phyloP scores from a whole-genome alignment of 116 monocot genomes.

The Thalassia testudinum region DNA sequence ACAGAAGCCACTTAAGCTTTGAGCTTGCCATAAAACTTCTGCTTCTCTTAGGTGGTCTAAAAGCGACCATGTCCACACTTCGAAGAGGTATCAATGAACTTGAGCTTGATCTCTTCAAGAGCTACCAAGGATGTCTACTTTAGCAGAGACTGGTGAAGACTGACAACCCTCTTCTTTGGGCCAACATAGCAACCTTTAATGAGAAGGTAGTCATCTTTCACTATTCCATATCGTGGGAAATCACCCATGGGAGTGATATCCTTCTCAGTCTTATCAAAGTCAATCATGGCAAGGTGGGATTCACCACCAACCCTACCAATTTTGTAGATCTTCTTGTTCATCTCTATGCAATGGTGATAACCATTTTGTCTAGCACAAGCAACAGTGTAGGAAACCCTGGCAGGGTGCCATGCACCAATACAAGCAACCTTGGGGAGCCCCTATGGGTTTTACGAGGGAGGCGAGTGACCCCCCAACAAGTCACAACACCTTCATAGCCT shows the following conservation, averaged over 20 bases:
- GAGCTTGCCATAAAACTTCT: constrained; percentile 18
- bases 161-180: constrained; percentile 22
- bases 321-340: constrained; percentile 19
- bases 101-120: constrained; percentile 23
- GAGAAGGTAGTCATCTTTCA: constrained; percentile 21
- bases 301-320: constrained; percentile 11
- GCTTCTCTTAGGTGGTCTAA: constrained; percentile 24
- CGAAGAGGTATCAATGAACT: constrained; percentile 30
- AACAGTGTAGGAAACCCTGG: constrained; percentile 11
- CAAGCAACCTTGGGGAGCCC: constrained; percentile 19
- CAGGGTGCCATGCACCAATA: constrained; percentile 21
- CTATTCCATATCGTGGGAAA: constrained; percentile 17
- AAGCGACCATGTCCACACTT: constrained; percentile 28
- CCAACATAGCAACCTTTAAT: constrained; percentile 25
- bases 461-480: constrained; percentile 16
- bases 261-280: constrained; percentile 21
- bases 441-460: constrained; percentile 17
- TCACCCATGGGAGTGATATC: constrained; percentile 25
- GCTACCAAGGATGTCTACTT: constrained; percentile 20
- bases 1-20: constrained; percentile 19
- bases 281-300: constrained; percentile 1
- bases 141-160: constrained; percentile 17
- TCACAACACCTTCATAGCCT: constrained; percentile 33
- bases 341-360: constrained; percentile 11
- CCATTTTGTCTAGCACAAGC: constrained; percentile 13